A percentile compares a stretch with the other conserved stretches of the same genome.
Conservation (phyloP, 192 early-diverging fungal genomes). For the Coemansia sp. region DNA sequence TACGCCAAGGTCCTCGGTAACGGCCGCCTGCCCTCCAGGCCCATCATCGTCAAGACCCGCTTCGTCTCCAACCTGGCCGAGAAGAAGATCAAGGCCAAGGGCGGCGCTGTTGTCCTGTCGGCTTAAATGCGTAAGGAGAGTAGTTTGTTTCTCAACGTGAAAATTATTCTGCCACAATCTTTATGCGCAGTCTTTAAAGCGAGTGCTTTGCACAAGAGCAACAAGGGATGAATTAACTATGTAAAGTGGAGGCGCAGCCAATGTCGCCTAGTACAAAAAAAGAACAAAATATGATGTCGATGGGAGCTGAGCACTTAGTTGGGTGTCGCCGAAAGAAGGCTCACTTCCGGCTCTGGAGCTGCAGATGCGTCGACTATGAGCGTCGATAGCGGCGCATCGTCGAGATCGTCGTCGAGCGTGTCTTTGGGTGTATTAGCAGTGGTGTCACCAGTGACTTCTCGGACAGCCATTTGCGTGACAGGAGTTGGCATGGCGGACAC, state of each 20-base stretch:
- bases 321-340: background rate
- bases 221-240: background rate
- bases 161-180: constrained; percentile 5
- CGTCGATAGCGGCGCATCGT: background rate
- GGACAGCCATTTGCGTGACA: background rate
- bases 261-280: too few relatives aligned
- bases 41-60: constrained; percentile 96
- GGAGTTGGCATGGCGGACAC: constrained; percentile 22
- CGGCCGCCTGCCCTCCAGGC: constrained; percentile 84
- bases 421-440: background rate
- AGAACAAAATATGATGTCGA: too few relatives aligned
- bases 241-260: too few relatives aligned
- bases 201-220: background rate
- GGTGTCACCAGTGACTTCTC: background rate
- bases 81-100: constrained; percentile 98
- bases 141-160: constrained; percentile 8
- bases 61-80: constrained; percentile 92
- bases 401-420: background rate
- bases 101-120: constrained; percentile 72
- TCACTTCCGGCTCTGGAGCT: background rate
- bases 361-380: background rate
- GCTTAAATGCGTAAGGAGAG: constrained; percentile 37
- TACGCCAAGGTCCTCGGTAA: constrained; percentile 97
- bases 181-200: background rate
- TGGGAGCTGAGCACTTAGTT: background rate